Evolutionary conservation across 495 filamentous ascomycete genomes (phyloP).

Genomic region (Glutinoglossum americanum): DNA sequence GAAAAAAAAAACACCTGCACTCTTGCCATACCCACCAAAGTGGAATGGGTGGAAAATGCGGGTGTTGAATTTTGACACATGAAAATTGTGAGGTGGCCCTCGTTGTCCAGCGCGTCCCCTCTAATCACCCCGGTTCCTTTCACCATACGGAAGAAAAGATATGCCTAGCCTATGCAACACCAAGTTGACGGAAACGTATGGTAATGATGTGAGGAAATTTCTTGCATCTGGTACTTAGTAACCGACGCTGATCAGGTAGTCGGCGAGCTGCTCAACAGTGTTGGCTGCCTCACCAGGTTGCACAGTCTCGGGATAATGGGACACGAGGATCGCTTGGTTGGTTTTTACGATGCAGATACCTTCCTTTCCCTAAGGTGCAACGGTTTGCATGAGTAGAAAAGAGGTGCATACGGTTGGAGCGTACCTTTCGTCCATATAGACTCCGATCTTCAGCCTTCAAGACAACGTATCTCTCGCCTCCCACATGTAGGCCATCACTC

Average conservation of each 20-base stretch:
- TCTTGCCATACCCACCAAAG: background rate
- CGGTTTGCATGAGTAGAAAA: background rate
- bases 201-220: background rate
- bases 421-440: conserved; percentile 72
- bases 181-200: background rate
- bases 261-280: conserved; percentile 45
- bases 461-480: conserved; percentile 47
- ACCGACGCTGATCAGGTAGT: conserved; percentile 47
- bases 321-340: conserved; percentile 63
- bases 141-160: background rate
- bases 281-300: conserved; percentile 43
- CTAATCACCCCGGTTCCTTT: background rate
- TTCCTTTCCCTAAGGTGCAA: conserved; percentile 42
- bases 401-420: conserved; percentile 6
- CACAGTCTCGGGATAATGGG: conserved; percentile 52
- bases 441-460: conserved; percentile 52
- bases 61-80: background rate
- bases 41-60: background rate
- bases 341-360: conserved; percentile 68
- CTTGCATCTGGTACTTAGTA: conserved; percentile 30
- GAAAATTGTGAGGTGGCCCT: background rate
- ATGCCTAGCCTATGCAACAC: background rate
- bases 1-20: background rate
- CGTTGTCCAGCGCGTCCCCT: background rate
- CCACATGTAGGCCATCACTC: conserved; percentile 44